Percentiles rank a stretch among this genome's conserved stretches.
phyloP scores from a whole-genome alignment of 306 rosid species.

The Cicer pinnatifidum region DNA sequence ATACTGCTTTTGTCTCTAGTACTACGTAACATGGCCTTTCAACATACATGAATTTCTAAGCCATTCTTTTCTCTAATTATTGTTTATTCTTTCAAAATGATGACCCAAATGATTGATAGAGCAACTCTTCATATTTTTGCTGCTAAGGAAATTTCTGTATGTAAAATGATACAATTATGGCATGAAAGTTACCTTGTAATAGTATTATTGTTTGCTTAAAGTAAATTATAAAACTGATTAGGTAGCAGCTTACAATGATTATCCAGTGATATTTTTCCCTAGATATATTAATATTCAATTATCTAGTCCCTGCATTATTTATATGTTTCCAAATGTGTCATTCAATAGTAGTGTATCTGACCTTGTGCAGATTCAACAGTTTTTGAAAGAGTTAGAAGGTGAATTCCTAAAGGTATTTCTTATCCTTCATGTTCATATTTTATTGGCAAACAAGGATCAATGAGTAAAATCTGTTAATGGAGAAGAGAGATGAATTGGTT shows the following conservation, averaged over 20 bases:
- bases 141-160: background rate
- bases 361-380: slow-evolving; percentile 74
- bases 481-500: background rate
- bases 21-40: background rate
- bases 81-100: slow-evolving; percentile 35
- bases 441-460: slow-evolving; percentile 13
- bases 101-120: slow-evolving; percentile 9
- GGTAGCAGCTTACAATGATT: slow-evolving; percentile 21
- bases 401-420: slow-evolving; percentile 75
- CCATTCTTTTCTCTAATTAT: slow-evolving; percentile 13
- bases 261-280: slow-evolving; percentile 1
- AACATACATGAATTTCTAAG: slow-evolving; percentile 25
- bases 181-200: slow-evolving; percentile 10
- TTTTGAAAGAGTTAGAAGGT: slow-evolving; percentile 81
- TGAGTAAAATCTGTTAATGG: slow-evolving; percentile 1
- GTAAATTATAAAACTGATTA: slow-evolving; percentile 29
- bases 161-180: slow-evolving; percentile 15
- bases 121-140: slow-evolving; percentile 8
- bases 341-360: slow-evolving; percentile 29
- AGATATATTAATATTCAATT: slow-evolving; percentile 19
- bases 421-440: slow-evolving; percentile 29
- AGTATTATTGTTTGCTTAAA: slow-evolving; percentile 6
- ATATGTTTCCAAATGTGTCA: slow-evolving; percentile 15
- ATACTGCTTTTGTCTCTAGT: background rate
- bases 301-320: background rate